Percentiles rank a stretch among this genome's conserved stretches.
These are phyloP conservation scores for Aspergillus tanneri DNA, from an alignment of 2,329 filamentous ascomycete species.

Conservation along the genomic window DNA sequence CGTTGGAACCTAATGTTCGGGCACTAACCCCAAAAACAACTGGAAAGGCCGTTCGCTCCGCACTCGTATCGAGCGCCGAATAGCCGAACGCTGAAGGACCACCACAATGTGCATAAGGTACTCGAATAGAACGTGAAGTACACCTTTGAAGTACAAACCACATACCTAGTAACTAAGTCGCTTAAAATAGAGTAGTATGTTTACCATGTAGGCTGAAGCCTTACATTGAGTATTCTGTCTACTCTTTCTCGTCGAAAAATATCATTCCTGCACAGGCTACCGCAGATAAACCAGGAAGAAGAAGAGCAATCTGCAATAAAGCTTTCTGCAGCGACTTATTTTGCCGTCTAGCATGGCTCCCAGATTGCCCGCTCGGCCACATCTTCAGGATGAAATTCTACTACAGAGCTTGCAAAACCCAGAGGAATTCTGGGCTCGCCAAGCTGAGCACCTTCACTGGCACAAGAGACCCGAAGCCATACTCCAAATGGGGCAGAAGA, in stretches of 20 bases:
- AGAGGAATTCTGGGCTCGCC: slow-evolving; percentile 77
- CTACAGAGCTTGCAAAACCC: slow-evolving; percentile 62
- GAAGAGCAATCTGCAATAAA: no score
- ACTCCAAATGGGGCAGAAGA: slow-evolving; percentile 3
- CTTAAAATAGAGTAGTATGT: no score
- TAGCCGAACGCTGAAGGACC: slow-evolving; percentile 2
- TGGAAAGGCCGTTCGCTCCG: no score
- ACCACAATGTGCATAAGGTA: not conserved
- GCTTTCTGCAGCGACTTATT: no score
- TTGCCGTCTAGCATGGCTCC: no score
- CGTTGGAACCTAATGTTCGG: slow-evolving; percentile 5
- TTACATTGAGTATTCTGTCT: slow-evolving; percentile 3
- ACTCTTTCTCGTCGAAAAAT: slow-evolving; percentile 4
- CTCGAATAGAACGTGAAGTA: no score
- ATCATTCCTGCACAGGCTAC: no score
- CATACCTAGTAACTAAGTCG: no score
- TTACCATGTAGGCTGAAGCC: slow-evolving; percentile 4
- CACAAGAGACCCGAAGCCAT: slow-evolving; percentile 52
- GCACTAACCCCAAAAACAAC: slow-evolving; percentile 3
- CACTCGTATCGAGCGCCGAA: slow-evolving; percentile 1
- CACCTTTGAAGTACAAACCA: no score
- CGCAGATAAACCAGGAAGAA: no score
- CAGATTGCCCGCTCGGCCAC: not conserved
- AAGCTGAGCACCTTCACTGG: slow-evolving; percentile 78
- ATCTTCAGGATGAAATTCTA: slow-evolving; percentile 54